Conservation (phyloP, 371 early-diverging fungal genomes). For the Mortierella sp. region DNA sequence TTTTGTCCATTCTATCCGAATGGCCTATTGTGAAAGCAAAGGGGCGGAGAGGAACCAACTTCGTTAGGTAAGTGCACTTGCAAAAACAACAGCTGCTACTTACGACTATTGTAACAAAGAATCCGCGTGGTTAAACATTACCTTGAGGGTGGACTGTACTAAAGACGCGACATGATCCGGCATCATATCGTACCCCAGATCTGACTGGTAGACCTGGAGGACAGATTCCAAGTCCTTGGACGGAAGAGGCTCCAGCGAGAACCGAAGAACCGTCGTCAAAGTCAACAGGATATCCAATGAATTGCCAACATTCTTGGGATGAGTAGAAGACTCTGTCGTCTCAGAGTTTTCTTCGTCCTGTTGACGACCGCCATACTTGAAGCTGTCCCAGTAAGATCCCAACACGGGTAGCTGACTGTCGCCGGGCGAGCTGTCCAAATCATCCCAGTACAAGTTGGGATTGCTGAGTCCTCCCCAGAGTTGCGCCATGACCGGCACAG, state of each 20-base stretch:
- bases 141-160: conserved; percentile 36
- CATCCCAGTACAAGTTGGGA: conserved; percentile 20
- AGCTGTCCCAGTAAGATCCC: conserved; percentile 31
- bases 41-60: background rate
- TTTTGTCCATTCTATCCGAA: conserved; percentile 20
- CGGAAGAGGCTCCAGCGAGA: conserved; percentile 33
- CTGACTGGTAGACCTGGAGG: conserved; percentile 14
- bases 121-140: background rate
- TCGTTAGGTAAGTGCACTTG: background rate
- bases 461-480: conserved; percentile 18
- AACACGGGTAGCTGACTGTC: background rate
- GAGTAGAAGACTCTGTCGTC: background rate
- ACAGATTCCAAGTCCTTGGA: background rate
- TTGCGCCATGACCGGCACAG: conserved; percentile 18
- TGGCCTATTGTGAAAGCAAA: background rate
- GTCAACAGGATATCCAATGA: conserved; percentile 3
- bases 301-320: background rate
- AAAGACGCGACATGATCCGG: conserved; percentile 41
- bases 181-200: conserved; percentile 34
- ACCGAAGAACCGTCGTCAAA: conserved; percentile 25
- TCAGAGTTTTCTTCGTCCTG: background rate
- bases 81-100: background rate
- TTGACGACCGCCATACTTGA: background rate
- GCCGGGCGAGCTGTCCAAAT: background rate
- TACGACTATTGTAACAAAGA: too few relatives aligned